phyloP scores from a whole-genome alignment of 495 filamentous ascomycete species.

The Aspergillus nanangensis region DNA sequence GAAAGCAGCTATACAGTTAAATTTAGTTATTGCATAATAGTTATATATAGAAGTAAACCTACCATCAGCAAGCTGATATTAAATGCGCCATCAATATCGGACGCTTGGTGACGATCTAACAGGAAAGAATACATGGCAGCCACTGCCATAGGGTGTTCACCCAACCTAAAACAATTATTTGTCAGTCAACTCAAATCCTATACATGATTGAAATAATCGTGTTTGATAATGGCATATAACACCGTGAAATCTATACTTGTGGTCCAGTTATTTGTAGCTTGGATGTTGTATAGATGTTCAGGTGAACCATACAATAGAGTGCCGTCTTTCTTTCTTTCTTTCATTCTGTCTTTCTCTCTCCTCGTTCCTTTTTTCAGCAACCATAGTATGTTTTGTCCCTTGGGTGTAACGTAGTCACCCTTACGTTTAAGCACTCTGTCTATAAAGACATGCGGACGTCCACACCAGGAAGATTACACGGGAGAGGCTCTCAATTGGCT shows the following conservation, averaged over 20 bases:
- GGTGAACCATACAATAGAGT: too few relatives aligned
- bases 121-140: constrained; percentile 59
- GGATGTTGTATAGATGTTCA: neutral
- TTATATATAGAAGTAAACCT: constrained; percentile 7
- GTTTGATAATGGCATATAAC: neutral
- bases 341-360: neutral
- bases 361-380: constrained; percentile 34
- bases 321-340: neutral
- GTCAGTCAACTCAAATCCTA: constrained; percentile 26
- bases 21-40: constrained; percentile 1
- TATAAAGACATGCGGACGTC: constrained; percentile 20
- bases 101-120: constrained; percentile 58
- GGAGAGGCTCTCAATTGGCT: constrained; percentile 30
- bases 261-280: neutral
- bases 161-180: constrained; percentile 38
- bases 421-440: constrained; percentile 29
- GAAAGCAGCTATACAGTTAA: constrained; percentile 49
- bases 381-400: constrained; percentile 3
- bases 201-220: too few relatives aligned
- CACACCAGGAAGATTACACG: constrained; percentile 30
- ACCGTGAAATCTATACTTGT: neutral
- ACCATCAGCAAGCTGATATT: constrained; percentile 61
- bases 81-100: constrained; percentile 61
- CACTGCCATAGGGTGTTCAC: constrained; percentile 53
- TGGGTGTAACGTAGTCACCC: constrained; percentile 11